phyloP scores from a whole-genome alignment of 805 yeast genomes.

The Metschnikowia dekortorum region DNA sequence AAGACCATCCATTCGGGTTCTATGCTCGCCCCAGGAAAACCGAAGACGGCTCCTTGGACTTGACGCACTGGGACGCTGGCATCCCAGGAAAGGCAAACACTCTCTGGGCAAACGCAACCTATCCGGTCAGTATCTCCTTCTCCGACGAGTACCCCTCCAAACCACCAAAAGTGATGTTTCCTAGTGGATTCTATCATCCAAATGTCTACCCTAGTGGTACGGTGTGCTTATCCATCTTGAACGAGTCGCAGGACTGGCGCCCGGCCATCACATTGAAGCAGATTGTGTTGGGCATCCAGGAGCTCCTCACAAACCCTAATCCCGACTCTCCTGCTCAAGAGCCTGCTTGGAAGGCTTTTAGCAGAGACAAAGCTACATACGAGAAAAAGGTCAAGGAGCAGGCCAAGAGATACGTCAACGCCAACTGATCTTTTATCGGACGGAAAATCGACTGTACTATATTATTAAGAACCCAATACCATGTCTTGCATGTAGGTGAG shows the following conservation, averaged over 20 bases:
- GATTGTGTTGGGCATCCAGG: conserved; percentile 88
- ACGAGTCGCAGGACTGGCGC: conserved; percentile 97
- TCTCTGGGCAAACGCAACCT: conserved; percentile 86
- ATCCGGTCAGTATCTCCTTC: conserved; percentile 75
- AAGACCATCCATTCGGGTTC: conserved; percentile 97
- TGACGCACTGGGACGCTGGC: conserved; percentile 90
- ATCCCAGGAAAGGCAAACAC: conserved; percentile 91
- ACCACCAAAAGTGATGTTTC: conserved; percentile 92
- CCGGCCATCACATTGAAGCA: conserved; percentile 93
- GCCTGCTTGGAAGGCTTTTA: conserved; percentile 89
- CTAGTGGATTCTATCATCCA: conserved; percentile 91
- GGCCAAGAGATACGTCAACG: conserved; percentile 46
- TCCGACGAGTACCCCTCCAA: conserved; percentile 94
- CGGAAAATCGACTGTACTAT: conserved; percentile 4
- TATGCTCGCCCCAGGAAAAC: conserved; percentile 83
- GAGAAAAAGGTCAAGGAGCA: conserved; percentile 78
- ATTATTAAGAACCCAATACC: neutral
- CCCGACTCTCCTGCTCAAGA: conserved; percentile 97
- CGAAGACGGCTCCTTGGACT: conserved; percentile 78
- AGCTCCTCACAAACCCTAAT: conserved; percentile 82
- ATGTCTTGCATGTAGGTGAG: neutral
- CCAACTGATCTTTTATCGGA: conserved; percentile 5
- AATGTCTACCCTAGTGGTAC: conserved; percentile 98
- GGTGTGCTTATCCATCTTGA: conserved; percentile 84
- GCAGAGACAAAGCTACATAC: conserved; percentile 63